These are phyloP conservation scores for Diaporthe citriasiana DNA, from an alignment of 2,329 filamentous ascomycete genomes.

Conservation along the genomic window DNA sequence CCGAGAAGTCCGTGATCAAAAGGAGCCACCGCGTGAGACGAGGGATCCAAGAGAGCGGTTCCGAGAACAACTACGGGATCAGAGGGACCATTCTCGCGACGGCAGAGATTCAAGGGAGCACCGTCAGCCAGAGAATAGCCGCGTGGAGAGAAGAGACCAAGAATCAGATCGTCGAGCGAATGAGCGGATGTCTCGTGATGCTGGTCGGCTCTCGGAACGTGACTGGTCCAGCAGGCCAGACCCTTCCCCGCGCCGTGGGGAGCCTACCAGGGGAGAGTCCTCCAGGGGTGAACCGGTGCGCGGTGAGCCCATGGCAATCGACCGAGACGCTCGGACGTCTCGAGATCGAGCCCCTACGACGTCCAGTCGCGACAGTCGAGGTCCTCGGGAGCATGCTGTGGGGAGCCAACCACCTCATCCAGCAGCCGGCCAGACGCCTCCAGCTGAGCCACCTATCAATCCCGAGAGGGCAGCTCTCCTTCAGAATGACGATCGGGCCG, in stretches of 20 bases:
- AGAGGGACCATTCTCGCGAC: slow-evolving; percentile 49
- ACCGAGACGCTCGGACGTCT: slow-evolving; percentile 49
- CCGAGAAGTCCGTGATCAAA: slow-evolving; percentile 53
- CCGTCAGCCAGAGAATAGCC: slow-evolving; percentile 37
- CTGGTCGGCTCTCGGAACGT: slow-evolving; percentile 55
- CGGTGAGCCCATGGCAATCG: slow-evolving; percentile 51
- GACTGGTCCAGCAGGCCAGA: slow-evolving; percentile 53
- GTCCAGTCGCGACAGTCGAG: slow-evolving; percentile 45
- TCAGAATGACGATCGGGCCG: slow-evolving; percentile 54
- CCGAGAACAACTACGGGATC: slow-evolving; percentile 40
- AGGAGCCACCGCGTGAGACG: slow-evolving; percentile 53
- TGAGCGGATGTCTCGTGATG: slow-evolving; percentile 55
- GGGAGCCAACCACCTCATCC: slow-evolving; percentile 31
- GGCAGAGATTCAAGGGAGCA: slow-evolving; percentile 49
- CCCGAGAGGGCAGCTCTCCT: slow-evolving; percentile 68
- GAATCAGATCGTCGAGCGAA: slow-evolving; percentile 62
- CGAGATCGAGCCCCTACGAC: slow-evolving; percentile 56
- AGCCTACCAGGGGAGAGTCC: slow-evolving; percentile 49
- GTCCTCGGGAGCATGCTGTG: slow-evolving; percentile 45
- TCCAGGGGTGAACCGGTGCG: slow-evolving; percentile 44
- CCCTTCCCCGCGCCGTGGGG: slow-evolving; percentile 51
- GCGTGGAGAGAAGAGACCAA: slow-evolving; percentile 51
- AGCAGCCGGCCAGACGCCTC: slow-evolving; percentile 50
- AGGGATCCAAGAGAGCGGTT: slow-evolving; percentile 56
- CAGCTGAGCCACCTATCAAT: slow-evolving; percentile 65